These are phyloP conservation scores for Neurospora tetraspora DNA, from an alignment of 495 filamentous ascomycete genomes.

Conservation along the genomic window DNA sequence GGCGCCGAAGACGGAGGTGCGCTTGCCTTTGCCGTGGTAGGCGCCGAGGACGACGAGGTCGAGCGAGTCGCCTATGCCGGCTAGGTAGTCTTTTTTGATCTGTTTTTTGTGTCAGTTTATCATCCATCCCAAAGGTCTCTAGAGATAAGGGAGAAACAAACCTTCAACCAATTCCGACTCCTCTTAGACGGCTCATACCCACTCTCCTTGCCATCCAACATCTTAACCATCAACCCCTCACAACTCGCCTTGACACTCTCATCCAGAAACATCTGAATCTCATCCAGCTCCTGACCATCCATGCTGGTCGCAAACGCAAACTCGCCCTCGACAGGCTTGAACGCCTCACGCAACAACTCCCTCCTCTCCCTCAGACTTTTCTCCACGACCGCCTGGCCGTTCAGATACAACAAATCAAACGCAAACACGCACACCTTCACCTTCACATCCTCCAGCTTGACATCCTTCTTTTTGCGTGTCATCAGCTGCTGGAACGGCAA, in stretches of 20 bases:
- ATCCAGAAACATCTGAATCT: constrained; percentile 85
- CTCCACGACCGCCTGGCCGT: constrained; percentile 82
- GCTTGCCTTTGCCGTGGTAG: constrained; percentile 90
- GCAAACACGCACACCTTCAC: constrained; percentile 97
- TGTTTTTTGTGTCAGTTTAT: constrained; percentile 14
- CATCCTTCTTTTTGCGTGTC: constrained; percentile 95
- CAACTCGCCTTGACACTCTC: constrained; percentile 90
- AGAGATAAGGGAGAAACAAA: constrained; percentile 21
- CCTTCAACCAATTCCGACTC: constrained; percentile 96
- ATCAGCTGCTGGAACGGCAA: constrained; percentile 95
- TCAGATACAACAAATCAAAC: constrained; percentile 89
- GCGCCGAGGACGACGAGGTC: constrained; percentile 94
- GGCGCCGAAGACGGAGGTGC: constrained; percentile 87
- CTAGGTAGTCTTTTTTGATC: constrained; percentile 97
- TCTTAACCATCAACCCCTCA: constrained; percentile 98
- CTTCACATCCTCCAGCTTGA: constrained; percentile 93
- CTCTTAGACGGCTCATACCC: constrained; percentile 93
- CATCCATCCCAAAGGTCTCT: neutral
- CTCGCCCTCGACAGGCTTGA: constrained; percentile 71
- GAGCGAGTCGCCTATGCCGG: constrained; percentile 86
- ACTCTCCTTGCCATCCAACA: constrained; percentile 85
- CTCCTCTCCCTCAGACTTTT: constrained; percentile 78
- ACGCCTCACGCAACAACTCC: constrained; percentile 62
- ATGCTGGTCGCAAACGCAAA: constrained; percentile 84
- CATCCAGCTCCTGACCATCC: constrained; percentile 80